Base-by-base conservation (phyloP, 2,329 filamentous ascomycete genomes). In the Xylariales sp. region DNA sequence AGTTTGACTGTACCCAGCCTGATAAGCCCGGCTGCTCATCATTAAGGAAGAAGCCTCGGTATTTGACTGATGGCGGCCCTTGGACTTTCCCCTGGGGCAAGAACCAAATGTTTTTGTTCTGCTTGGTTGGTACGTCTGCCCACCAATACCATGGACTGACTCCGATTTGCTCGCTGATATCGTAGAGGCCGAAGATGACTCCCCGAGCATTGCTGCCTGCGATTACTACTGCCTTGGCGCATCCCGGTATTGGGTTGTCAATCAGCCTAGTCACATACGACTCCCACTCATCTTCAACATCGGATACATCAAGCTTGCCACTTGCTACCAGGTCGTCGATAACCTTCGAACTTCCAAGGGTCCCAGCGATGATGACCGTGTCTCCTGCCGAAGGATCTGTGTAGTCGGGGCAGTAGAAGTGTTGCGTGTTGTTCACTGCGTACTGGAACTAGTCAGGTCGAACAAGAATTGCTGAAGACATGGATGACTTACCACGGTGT, bases 81-180 rank as follows among this genome's bases (percentile, higher is more conserved):
- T 84, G 78, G 0, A 74, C 62, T 47, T 80, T 82, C 20, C 63
- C 70, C 9, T 64, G 68, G 12, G 71, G 60, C 10, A 78, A 57
- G 4, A 75, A 74, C 48, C 74, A 83, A 40, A 86, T 74, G 5
- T 68, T 64, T 16, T 66, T 57, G 47, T 73, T 70, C 45, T 68
- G 62, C 39, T 71, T 68, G 1, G 71, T 54, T 1, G 78, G 70
- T 1, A 81, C 75, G 54, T 85, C 82, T 5, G 81, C 79, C 69
- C 77, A 84, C 66, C 73, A 84, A 60, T 84, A 76, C 78, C 80
- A 84, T 31, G 80, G 82, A 22, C 78, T 83, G 10, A 87, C 81
- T 19, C 84, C 84, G 43, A 87, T 86, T 56, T 87, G 82, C 60
- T 86, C 82, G 16, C 79, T 84, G 35, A 87, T 60, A 48, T 83